Conservation (phyloP, 345 rosid species). For the Corchorus olitorius region DNA sequence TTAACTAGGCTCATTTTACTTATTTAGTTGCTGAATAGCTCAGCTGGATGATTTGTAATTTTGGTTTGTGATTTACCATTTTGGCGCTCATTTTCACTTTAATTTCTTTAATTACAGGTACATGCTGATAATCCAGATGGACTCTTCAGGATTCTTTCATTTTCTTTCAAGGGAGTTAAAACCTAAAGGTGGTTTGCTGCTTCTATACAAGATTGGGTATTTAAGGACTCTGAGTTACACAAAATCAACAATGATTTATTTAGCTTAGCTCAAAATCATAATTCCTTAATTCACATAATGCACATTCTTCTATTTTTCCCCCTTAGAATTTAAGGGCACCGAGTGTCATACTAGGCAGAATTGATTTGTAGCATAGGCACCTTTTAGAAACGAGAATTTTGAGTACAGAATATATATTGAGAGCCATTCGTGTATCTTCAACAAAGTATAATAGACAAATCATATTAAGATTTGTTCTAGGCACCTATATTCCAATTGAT, state of each 20-base stretch:
- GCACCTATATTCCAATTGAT: no score
- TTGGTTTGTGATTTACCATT: not conserved
- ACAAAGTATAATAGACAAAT: not conserved
- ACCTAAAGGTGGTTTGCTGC: slow-evolving; percentile 18
- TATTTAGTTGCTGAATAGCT: not conserved
- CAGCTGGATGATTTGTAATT: not conserved
- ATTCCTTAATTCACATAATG: not conserved
- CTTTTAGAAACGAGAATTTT: not conserved
- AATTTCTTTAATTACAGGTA: slow-evolving; percentile 45
- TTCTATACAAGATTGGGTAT: not conserved
- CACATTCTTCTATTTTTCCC: not conserved
- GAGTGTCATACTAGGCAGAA: not conserved
- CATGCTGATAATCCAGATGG: slow-evolving; percentile 97
- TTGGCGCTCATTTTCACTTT: not conserved
- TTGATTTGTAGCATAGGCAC: not conserved
- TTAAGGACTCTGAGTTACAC: not conserved
- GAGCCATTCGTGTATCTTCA: not conserved
- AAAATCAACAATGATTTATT: not conserved
- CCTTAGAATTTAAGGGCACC: not conserved
- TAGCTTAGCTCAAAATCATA: not conserved
- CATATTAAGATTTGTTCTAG: no score
- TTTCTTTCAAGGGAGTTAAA: slow-evolving; percentile 66
- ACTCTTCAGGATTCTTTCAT: slow-evolving; percentile 81
- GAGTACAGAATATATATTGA: not conserved
- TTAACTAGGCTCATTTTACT: not conserved